These are phyloP conservation scores for Chlamydomonas sp. DNA, from an alignment of 139 green algal species.

Conservation along the genomic window DNA sequence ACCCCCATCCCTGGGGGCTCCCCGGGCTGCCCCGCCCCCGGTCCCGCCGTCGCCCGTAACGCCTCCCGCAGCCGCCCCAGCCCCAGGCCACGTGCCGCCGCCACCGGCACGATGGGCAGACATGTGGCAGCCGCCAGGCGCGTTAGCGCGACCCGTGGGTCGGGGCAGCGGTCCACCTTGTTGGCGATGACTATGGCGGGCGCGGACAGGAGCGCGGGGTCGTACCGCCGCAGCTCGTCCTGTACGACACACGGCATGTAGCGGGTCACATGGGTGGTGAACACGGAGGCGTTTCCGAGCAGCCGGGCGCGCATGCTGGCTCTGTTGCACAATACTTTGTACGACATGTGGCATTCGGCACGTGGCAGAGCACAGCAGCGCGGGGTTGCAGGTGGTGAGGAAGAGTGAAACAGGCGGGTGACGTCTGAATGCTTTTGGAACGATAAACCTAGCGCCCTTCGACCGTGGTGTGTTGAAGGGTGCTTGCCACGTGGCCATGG, in stretches of 20 bases:
- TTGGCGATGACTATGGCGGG: constrained; percentile 74
- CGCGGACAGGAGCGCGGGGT: constrained; percentile 30
- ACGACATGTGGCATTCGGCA: neutral
- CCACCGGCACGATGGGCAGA: constrained; percentile 54
- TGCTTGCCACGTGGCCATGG: neutral
- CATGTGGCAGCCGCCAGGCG: constrained; percentile 31
- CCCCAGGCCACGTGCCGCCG: constrained; percentile 31
- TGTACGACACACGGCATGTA: neutral
- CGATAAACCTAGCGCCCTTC: neutral
- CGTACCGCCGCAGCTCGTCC: constrained; percentile 68
- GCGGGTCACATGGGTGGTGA: neutral
- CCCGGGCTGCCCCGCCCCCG: neutral
- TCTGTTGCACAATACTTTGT: neutral
- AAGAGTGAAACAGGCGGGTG: too few species aligned
- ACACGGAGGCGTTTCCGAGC: neutral
- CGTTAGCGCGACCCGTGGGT: constrained; percentile 31
- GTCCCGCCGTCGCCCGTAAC: neutral
- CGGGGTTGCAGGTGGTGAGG: too few species aligned
- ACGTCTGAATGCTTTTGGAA: too few species aligned
- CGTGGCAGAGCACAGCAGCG: neutral
- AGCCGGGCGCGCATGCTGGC: neutral
- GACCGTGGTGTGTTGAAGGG: neutral
- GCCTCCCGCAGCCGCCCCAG: constrained; percentile 36
- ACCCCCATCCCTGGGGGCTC: too few species aligned
- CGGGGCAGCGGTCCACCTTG: constrained; percentile 65